Evolutionary conservation across 805 yeast species (phyloP).

Genomic region (Starmerella tilneyi): DNA sequence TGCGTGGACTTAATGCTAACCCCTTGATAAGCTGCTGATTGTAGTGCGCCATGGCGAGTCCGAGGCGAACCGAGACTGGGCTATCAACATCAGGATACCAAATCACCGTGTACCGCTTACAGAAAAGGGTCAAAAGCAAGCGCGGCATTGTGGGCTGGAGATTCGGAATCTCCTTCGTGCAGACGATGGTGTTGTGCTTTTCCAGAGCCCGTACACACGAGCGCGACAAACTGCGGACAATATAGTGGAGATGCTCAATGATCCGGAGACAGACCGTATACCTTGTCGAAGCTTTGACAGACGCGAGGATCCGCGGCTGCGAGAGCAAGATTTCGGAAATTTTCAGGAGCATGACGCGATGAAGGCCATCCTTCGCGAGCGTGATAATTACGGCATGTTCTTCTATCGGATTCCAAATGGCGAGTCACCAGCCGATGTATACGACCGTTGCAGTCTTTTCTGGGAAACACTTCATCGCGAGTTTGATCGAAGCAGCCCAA

Average conservation of each 20-base stretch:
- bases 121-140: constrained; percentile 47
- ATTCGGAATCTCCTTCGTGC: constrained; percentile 33
- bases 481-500: constrained; percentile 58
- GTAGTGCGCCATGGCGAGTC: constrained; percentile 88
- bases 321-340: constrained; percentile 94
- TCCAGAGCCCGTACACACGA: constrained; percentile 76
- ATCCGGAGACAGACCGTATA: constrained; percentile 36
- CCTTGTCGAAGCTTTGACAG: neutral
- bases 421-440: constrained; percentile 93
- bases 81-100: constrained; percentile 65
- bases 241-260: constrained; percentile 44
- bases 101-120: constrained; percentile 76
- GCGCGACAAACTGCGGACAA: constrained; percentile 77
- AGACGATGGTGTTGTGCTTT: constrained; percentile 58
- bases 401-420: constrained; percentile 88
- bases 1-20: constrained; percentile 1
- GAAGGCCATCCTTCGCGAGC: constrained; percentile 71
- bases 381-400: constrained; percentile 80
- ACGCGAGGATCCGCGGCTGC: constrained; percentile 74
- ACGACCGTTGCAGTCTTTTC: constrained; percentile 80
- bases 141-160: constrained; percentile 31
- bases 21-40: constrained; percentile 51
- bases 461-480: constrained; percentile 79
- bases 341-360: constrained; percentile 63
- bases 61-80: constrained; percentile 78